Conservation (phyloP, 805 yeast genomes). For the Maudiozyma barnettii region DNA sequence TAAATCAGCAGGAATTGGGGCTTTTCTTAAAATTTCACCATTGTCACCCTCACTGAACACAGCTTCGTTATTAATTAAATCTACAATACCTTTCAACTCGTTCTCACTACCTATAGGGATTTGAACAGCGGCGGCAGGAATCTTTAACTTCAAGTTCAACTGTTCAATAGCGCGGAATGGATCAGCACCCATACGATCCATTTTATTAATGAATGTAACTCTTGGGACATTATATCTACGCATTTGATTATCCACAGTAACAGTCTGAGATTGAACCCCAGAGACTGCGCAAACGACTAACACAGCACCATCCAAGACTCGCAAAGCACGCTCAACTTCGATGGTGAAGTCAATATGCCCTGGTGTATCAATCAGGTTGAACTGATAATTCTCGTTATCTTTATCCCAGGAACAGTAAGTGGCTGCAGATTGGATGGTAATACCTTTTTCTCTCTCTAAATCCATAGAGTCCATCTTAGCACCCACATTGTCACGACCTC, state of each 20-base stretch:
- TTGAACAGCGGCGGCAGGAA: conserved; percentile 95
- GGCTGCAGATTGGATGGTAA: conserved; percentile 97
- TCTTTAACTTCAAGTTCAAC: conserved; percentile 74
- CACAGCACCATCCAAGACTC: conserved; percentile 97
- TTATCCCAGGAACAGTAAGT: conserved; percentile 96
- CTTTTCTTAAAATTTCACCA: conserved; percentile 69
- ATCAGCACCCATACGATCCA: conserved; percentile 99
- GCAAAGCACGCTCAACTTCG: conserved; percentile 96
- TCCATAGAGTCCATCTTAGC: conserved; percentile 99
- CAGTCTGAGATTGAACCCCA: conserved; percentile 97
- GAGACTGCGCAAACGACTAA: conserved; percentile 96
- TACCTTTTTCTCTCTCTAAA: conserved; percentile 95
- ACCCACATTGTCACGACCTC: conserved; percentile 96
- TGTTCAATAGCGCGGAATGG: conserved; percentile 95
- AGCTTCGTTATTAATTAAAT: conserved; percentile 80
- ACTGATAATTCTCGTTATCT: conserved; percentile 59
- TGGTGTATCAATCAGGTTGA: conserved; percentile 95
- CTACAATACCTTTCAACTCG: conserved; percentile 78
- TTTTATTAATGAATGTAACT: conserved; percentile 90
- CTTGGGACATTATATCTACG: conserved; percentile 96
- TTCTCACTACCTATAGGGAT: conserved; percentile 95
- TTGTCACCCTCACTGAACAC: conserved; percentile 81
- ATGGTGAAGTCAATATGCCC: conserved; percentile 98
- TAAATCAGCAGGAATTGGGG: conserved; percentile 70
- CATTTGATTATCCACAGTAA: conserved; percentile 98